Conservation (phyloP, 1,284 basidiomycete species). For the Ustilago trichophora region DNA sequence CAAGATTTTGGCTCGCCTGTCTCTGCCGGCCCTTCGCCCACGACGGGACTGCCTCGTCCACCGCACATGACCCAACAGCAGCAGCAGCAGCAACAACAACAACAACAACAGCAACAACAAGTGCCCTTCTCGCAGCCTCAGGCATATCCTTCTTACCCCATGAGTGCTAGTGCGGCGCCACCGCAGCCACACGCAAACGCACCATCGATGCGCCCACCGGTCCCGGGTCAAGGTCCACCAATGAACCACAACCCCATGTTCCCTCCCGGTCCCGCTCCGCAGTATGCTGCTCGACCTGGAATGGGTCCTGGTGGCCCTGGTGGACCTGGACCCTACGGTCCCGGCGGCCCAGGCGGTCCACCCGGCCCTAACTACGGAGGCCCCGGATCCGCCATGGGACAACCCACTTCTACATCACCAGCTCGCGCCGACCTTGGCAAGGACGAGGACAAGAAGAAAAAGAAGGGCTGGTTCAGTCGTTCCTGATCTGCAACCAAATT, state of each 20-base stretch:
- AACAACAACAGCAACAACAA: no score
- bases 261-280: conserved; percentile 8
- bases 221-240: no score
- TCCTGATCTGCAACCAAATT: no score
- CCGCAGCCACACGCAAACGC: no score
- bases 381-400: background rate
- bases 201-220: no score
- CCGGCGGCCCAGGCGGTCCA: no score
- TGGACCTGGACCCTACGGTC: no score
- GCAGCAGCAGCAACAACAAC: conserved; percentile 2
- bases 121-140: no score
- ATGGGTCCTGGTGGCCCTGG: conserved; percentile 3
- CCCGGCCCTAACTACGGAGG: background rate
- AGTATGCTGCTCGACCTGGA: no score
- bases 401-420: conserved; percentile 10
- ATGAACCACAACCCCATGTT: conserved; percentile 30
- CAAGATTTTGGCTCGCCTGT: conserved; percentile 20
- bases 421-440: conserved; percentile 14
- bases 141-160: conserved; percentile 45
- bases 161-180: conserved; percentile 21
- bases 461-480: conserved; percentile 48
- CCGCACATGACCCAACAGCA: conserved; percentile 14
- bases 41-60: conserved; percentile 29
- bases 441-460: conserved; percentile 43
- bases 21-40: conserved; percentile 7